Evolutionary conservation across 805 yeast genomes (phyloP).

Genomic region (Candida railenensis): DNA sequence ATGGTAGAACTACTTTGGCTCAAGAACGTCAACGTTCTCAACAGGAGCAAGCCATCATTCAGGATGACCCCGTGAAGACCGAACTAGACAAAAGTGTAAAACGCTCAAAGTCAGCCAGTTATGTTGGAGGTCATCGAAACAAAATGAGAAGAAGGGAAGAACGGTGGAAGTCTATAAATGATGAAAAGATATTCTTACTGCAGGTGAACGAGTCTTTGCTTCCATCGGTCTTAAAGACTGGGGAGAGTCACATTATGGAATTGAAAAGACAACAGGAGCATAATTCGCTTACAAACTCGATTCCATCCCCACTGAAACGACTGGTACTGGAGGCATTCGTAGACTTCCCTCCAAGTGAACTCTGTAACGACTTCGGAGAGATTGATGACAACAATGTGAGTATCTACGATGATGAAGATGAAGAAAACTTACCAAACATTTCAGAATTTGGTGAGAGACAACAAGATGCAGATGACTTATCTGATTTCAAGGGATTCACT

Average conservation of each 20-base stretch:
- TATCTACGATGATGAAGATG: constrained; percentile 6
- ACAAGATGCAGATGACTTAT: constrained; percentile 11
- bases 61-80: not conserved
- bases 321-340: not conserved
- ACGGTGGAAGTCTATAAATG: constrained; percentile 24
- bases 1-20: not conserved
- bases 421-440: constrained; percentile 18
- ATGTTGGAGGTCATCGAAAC: constrained; percentile 10
- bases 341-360: constrained; percentile 1
- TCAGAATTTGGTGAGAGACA: constrained; percentile 20
- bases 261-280: constrained; percentile 15
- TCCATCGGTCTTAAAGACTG: constrained; percentile 32
- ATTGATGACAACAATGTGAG: not conserved
- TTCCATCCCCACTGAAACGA: not conserved
- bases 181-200: constrained; percentile 27
- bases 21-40: constrained; percentile 2
- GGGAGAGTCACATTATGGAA: constrained; percentile 31
- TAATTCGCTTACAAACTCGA: not conserved
- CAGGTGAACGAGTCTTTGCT: constrained; percentile 29
- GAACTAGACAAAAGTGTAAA: constrained; percentile 9
- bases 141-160: constrained; percentile 16
- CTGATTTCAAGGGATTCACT: constrained; percentile 23
- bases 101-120: constrained; percentile 27
- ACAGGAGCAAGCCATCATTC: not conserved
- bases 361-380: not conserved